Conservation (phyloP, 2,329 filamentous ascomycete genomes). For the Penicillium thymicola region DNA sequence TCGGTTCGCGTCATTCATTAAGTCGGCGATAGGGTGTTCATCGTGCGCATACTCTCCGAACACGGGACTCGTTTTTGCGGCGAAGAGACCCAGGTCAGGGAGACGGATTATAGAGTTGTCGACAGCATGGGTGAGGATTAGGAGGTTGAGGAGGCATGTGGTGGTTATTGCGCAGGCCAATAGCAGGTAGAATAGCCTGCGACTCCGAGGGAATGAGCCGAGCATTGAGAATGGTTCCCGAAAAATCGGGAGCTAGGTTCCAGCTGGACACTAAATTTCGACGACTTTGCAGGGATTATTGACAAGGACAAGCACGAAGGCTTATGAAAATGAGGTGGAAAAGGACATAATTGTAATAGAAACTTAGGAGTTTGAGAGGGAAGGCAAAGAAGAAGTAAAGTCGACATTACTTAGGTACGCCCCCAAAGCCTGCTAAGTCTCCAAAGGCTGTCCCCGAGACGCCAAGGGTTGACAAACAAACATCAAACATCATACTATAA, state of each 20-base stretch:
- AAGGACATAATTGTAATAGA: background rate
- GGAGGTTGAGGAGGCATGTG: conserved; percentile 14
- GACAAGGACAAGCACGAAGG: background rate
- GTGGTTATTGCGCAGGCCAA: conserved; percentile 8
- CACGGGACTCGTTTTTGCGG: conserved; percentile 3
- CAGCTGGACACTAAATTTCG: background rate
- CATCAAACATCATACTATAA: too few species aligned
- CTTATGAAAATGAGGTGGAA: background rate
- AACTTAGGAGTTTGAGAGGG: background rate
- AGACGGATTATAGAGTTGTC: conserved; percentile 9
- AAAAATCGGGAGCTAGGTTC: background rate
- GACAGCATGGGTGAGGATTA: conserved; percentile 9
- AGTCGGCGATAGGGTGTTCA: conserved; percentile 30
- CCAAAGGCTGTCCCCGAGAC: background rate
- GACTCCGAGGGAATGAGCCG: conserved; percentile 8
- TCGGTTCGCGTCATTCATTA: conserved; percentile 38
- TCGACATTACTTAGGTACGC: background rate
- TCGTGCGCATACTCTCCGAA: conserved; percentile 10
- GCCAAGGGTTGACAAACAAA: background rate
- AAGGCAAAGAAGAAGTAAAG: background rate
- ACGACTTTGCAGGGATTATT: background rate
- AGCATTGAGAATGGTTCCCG: conserved; percentile 2
- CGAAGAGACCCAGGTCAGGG: conserved; percentile 3
- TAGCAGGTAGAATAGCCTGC: conserved; percentile 14
- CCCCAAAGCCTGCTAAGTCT: background rate